Evolutionary conservation across 2,329 filamentous ascomycete species (phyloP).

Genomic region (Sporothrix inflata): DNA sequence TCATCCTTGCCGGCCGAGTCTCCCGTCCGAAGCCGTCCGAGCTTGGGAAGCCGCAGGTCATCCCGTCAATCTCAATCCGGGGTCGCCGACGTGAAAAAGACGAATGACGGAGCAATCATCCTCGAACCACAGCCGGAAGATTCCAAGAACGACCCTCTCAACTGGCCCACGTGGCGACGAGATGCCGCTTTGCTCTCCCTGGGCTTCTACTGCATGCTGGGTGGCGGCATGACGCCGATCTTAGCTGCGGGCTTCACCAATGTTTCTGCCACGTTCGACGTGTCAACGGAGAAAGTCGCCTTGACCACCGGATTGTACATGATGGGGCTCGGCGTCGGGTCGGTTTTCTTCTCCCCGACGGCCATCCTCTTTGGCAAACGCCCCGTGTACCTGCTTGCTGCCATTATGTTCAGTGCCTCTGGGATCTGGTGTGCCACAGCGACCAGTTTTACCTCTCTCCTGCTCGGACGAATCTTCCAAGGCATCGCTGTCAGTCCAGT

Average conservation of each 20-base stretch:
- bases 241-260: constrained; percentile 87
- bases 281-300: constrained; percentile 73
- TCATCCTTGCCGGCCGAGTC: constrained; percentile 57
- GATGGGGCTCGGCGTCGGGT: constrained; percentile 87
- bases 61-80: constrained; percentile 4
- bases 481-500: constrained; percentile 87
- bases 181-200: constrained; percentile 79
- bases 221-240: constrained; percentile 88
- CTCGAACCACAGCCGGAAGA: constrained; percentile 92
- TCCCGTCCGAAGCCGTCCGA: constrained; percentile 37
- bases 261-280: constrained; percentile 67
- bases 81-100: constrained; percentile 61
- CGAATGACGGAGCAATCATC: constrained; percentile 79
- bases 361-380: constrained; percentile 90
- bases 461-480: constrained; percentile 82
- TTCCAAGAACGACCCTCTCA: constrained; percentile 85
- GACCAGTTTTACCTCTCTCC: constrained; percentile 75
- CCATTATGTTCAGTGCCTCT: constrained; percentile 75
- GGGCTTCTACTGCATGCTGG: constrained; percentile 90
- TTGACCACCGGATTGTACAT: constrained; percentile 92
- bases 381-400: constrained; percentile 80
- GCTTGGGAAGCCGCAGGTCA: constrained; percentile 47
- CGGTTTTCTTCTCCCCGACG: constrained; percentile 82
- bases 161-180: constrained; percentile 83
- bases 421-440: constrained; percentile 87